phyloP scores from a whole-genome alignment of 129 eudicot species.

The Flaveria linearis region DNA sequence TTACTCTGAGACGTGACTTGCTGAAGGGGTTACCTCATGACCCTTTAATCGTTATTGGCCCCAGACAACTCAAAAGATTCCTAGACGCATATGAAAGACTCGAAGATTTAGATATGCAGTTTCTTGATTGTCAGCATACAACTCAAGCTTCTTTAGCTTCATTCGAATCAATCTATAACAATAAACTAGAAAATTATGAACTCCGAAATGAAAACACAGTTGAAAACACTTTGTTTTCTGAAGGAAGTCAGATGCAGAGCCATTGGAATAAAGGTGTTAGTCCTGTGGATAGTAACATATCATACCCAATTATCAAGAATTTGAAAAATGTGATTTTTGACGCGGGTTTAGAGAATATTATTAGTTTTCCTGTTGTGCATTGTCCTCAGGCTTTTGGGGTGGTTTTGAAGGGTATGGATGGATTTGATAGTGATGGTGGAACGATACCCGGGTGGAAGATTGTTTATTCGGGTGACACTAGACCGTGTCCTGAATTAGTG shows the following conservation, averaged over 20 bases:
- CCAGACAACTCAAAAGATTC: constrained; percentile 65
- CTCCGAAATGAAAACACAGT: constrained; percentile 12
- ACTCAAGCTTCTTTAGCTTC: constrained; percentile 59
- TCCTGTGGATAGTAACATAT: constrained; percentile 40
- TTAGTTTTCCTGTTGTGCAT: constrained; percentile 87
- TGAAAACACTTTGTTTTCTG: constrained; percentile 49
- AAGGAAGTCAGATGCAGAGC: constrained; percentile 70
- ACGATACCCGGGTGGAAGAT: constrained; percentile 82
- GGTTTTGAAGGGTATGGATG: constrained; percentile 53
- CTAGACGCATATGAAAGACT: constrained; percentile 82
- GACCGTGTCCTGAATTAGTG: constrained; percentile 75
- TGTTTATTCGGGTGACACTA: constrained; percentile 88
- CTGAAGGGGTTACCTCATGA: constrained; percentile 68
- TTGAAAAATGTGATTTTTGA: constrained; percentile 55
- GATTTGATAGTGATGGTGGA: constrained; percentile 48
- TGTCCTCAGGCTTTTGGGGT: constrained; percentile 84
- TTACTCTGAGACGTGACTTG: constrained; percentile 70
- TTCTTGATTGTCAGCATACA: constrained; percentile 82
- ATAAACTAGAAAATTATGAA: neutral
- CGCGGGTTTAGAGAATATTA: constrained; percentile 67
- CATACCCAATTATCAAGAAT: constrained; percentile 36
- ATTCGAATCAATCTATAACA: constrained; percentile 36
- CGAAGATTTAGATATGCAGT: constrained; percentile 82
- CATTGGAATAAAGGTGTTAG: constrained; percentile 51
- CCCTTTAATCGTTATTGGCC: constrained; percentile 72